Evolutionary conservation across 345 rosid species (phyloP).

Genomic region (Eucalyptus grandis): DNA sequence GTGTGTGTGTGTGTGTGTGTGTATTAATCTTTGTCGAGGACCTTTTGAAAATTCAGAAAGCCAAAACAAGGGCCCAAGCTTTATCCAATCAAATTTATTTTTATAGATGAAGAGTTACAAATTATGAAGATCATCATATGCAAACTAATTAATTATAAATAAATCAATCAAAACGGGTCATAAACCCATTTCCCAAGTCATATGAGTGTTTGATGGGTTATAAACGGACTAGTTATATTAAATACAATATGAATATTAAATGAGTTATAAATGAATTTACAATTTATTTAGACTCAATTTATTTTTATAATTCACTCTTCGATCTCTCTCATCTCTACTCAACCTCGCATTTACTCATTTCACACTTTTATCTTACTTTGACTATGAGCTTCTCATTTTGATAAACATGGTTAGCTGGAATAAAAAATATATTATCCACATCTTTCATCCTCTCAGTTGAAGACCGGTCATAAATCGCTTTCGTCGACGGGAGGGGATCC

Average conservation of each 20-base stretch:
- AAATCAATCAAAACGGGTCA: neutral
- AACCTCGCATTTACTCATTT: fast-evolving
- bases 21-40: neutral
- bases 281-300: fast-evolving
- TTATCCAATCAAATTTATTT: neutral
- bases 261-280: fast-evolving
- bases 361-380: fast-evolving
- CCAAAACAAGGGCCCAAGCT: neutral
- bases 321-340: fast-evolving
- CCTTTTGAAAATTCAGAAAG: fast-evolving
- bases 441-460: no score
- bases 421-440: no score
- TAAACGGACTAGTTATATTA: fast-evolving
- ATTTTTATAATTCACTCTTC: no score
- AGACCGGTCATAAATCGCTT: neutral
- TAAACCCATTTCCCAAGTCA: no score
- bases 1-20: fast-evolving
- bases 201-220: no score
- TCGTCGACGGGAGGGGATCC: fast-evolving
- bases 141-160: neutral
- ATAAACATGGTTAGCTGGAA: neutral
- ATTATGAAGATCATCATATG: neutral
- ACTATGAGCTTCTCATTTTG: fast-evolving
- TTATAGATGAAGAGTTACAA: neutral
- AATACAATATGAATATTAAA: no score